A percentile compares a stretch with the other conserved stretches of the same genome.
Evolutionary conservation across 2,329 filamentous ascomycete genomes (phyloP).

Genomic region (Pseudomassariella vexata): DNA sequence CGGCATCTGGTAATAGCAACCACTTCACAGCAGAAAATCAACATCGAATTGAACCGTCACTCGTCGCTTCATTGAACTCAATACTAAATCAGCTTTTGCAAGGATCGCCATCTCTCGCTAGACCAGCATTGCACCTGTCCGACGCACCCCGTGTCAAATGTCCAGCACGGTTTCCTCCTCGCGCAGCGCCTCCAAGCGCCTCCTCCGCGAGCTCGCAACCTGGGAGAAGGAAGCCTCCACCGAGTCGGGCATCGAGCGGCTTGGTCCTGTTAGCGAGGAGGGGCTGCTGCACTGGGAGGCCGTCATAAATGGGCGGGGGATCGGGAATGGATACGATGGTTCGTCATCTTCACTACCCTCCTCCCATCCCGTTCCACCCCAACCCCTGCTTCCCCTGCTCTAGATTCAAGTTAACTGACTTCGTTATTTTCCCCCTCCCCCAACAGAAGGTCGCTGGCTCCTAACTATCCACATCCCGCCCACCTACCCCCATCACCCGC

Average conservation of each 20-base stretch:
- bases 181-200: constrained; percentile 47
- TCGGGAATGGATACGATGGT: constrained; percentile 54
- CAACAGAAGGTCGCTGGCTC: constrained; percentile 69
- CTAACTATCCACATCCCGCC: constrained; percentile 70
- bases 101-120: too few species aligned
- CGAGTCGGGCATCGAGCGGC: constrained; percentile 52
- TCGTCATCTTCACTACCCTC: constrained; percentile 11
- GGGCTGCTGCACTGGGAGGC: constrained; percentile 54
- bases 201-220: constrained; percentile 51
- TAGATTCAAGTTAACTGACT: too few species aligned
- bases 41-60: too few species aligned
- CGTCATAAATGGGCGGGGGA: constrained; percentile 52
- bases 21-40: too few species aligned
- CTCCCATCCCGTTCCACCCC: constrained; percentile 1
- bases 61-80: too few species aligned
- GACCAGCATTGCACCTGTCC: too few species aligned
- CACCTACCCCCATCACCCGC: constrained; percentile 74
- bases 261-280: constrained; percentile 48
- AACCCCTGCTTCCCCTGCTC: not conserved
- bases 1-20: too few species aligned
- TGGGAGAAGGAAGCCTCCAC: constrained; percentile 43
- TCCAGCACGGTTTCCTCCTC: constrained; percentile 25
- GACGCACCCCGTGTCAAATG: too few species aligned
- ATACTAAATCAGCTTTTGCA: too few species aligned
- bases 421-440: not conserved